Evolutionary conservation across 2,329 filamentous ascomycete species (phyloP).

Genomic region (Fusarium sp.): DNA sequence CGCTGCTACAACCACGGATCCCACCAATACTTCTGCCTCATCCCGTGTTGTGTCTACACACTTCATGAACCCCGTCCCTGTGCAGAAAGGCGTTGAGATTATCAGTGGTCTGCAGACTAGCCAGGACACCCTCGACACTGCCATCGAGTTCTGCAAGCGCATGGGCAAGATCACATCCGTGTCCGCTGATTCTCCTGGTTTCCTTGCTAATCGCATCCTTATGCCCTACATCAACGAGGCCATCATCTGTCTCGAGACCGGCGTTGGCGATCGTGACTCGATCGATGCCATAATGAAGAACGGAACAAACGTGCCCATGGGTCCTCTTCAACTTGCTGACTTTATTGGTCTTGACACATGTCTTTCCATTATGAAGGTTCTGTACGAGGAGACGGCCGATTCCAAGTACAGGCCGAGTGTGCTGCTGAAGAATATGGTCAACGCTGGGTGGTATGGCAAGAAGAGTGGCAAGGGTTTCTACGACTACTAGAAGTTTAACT

Average conservation of each 20-base stretch:
- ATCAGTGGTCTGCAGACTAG: slow-evolving; percentile 95
- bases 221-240: slow-evolving; percentile 99
- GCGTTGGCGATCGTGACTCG: slow-evolving; percentile 87
- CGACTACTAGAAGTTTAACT: slow-evolving; percentile 72
- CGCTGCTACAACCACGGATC: slow-evolving; percentile 82
- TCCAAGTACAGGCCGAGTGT: slow-evolving; percentile 95
- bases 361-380: slow-evolving; percentile 94
- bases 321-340: slow-evolving; percentile 90
- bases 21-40: slow-evolving; percentile 82
- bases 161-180: slow-evolving; percentile 95
- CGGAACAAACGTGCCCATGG: slow-evolving; percentile 98
- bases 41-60: slow-evolving; percentile 95
- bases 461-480: slow-evolving; percentile 98
- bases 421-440: slow-evolving; percentile 92
- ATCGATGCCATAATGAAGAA: slow-evolving; percentile 99
- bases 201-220: slow-evolving; percentile 94
- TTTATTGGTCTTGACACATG: slow-evolving; percentile 98
- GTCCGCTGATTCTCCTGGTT: slow-evolving; percentile 91
- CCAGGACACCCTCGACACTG: slow-evolving; percentile 81
- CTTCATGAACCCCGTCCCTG: slow-evolving; percentile 98
- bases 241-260: slow-evolving; percentile 94
- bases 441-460: slow-evolving; percentile 97
- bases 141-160: slow-evolving; percentile 85
- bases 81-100: slow-evolving; percentile 98
- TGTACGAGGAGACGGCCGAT: slow-evolving; percentile 92